Evolutionary conservation across 495 filamentous ascomycete genomes (phyloP).

Genomic region (Sordaria brevicollis): DNA sequence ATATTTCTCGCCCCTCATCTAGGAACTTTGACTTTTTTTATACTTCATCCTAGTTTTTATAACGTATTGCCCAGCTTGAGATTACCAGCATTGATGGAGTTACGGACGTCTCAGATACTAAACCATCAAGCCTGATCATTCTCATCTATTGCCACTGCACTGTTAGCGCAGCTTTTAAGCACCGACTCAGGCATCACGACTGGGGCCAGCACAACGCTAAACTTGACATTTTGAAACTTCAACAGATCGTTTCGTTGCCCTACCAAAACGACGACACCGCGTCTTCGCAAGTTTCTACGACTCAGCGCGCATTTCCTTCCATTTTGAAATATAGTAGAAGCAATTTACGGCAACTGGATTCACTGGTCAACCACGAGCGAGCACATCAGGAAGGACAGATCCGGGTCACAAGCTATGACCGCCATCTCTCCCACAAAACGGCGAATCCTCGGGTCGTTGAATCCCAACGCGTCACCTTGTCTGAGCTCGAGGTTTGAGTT

Average conservation of each 20-base stretch:
- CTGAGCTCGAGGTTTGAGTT: background rate
- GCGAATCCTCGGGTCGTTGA: slow-evolving; percentile 34
- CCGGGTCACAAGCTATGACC: slow-evolving; percentile 29
- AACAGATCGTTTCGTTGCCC: background rate
- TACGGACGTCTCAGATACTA: background rate
- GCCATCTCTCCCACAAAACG: slow-evolving; percentile 27
- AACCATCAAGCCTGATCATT: background rate
- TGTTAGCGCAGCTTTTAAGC: background rate
- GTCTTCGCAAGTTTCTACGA: background rate
- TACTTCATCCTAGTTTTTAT: too few relatives aligned
- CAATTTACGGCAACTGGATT: background rate
- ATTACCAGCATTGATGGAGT: background rate
- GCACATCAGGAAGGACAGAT: background rate
- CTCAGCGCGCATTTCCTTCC: background rate
- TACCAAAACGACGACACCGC: background rate
- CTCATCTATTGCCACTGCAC: background rate
- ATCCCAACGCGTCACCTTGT: slow-evolving; percentile 29
- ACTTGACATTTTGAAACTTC: background rate
- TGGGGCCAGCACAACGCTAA: background rate
- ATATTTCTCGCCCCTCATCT: background rate
- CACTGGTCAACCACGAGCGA: background rate
- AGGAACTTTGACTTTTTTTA: background rate
- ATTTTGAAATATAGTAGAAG: background rate
- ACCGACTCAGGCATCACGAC: background rate
- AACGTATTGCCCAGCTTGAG: background rate